Evolutionary conservation across 768 basidiomycete species (phyloP), one percentile per base, ranked within the genome.

Genomic region (Zangia roseola): DNA sequence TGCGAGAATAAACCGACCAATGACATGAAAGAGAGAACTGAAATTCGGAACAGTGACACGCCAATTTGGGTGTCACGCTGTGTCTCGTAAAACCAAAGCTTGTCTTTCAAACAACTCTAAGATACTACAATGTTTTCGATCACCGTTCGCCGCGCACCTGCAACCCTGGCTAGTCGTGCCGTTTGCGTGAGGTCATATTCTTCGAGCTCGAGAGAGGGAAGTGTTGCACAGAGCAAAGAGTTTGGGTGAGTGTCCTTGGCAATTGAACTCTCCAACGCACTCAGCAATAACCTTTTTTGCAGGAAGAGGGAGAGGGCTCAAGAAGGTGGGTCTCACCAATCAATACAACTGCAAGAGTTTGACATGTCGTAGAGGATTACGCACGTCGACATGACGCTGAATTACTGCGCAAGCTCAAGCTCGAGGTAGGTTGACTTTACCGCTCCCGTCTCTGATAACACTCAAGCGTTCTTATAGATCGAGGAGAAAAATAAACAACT

Each of bases 281-380:
- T 31, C 10, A 28, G 28, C 14, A 20, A 24, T 46, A 20, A 62
- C 25, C 41, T 13, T 9, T 6, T 20, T 10, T 21, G n/a, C 64
- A 89, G 87, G 59, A 81, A 81, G 68, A 88, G 80, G 68, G 87
- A 88, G 66, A 83, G 78, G 62, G 87, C 86, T 17, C 78, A 86
- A 43, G 87, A 89, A 70, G 75, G 79, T 74, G 14, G 37, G 50
- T 28, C 58, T 20, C 49, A 63, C 10, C 13, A n/a, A 14, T 8
- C 20, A n/a, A 21, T 14, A 44, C 26, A 19, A 10, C 6, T 14
- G 5, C 6, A 35, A 19, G 7, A 7, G 44, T 28, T n/a, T 58
- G 14, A 58, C 52, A 17, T 17, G 43, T 19, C 40, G 30, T 55
- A 89, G 87, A 86, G 49, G 77, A 86, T 69, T 88, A 82, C 54